Evolutionary conservation across 495 filamentous ascomycete genomes (phyloP).

Genomic region (Xylaria nigripes): DNA sequence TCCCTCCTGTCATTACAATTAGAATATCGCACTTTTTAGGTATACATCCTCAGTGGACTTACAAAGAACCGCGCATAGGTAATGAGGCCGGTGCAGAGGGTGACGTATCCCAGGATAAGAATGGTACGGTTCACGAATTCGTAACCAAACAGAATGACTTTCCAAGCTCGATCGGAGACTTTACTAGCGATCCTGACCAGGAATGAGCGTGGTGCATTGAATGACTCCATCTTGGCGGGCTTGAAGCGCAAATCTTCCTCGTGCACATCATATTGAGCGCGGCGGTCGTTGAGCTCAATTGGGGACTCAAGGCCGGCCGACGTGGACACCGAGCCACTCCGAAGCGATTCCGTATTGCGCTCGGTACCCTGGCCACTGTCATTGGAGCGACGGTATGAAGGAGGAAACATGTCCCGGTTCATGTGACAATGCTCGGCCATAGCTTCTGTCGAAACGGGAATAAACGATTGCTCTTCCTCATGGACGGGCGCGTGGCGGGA

Average conservation of each 20-base stretch:
- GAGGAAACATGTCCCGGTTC: conserved; percentile 28
- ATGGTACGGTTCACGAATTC: conserved; percentile 40
- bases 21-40: conserved; percentile 7
- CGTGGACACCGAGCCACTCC: conserved; percentile 51
- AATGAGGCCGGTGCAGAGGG: conserved; percentile 55
- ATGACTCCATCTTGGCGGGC: conserved; percentile 25
- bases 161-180: conserved; percentile 38
- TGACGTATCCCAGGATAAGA: conserved; percentile 44
- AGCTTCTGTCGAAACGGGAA: conserved; percentile 61
- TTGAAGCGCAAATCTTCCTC: conserved; percentile 31
- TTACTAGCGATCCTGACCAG: conserved; percentile 26
- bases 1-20: conserved; percentile 37
- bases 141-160: conserved; percentile 33
- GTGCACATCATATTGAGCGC: conserved; percentile 41
- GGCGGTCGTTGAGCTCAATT: conserved; percentile 45
- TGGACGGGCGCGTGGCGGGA: conserved; percentile 13
- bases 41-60: conserved; percentile 28
- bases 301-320: conserved; percentile 47
- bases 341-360: conserved; percentile 56
- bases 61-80: conserved; percentile 49
- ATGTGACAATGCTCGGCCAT: conserved; percentile 53
- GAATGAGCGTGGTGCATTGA: conserved; percentile 23
- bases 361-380: conserved; percentile 91
- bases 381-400: conserved; percentile 59
- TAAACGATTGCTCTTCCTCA: conserved; percentile 45